phyloP scores from a whole-genome alignment of 805 yeast species.

The Saccharomycopsis sp. region DNA sequence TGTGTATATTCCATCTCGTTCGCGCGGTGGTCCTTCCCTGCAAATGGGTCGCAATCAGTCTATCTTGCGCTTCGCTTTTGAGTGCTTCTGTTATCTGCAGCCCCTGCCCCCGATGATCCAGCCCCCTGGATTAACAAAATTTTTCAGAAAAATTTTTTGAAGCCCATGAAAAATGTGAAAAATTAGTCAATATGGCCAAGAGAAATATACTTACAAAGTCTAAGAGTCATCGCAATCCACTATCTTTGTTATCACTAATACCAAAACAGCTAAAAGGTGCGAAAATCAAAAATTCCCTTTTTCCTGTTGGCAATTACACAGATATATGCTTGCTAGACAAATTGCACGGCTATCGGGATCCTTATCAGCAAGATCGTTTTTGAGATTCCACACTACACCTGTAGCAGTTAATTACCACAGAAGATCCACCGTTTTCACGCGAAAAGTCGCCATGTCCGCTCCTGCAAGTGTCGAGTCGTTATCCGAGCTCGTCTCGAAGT shows the following conservation, averaged over 20 bases:
- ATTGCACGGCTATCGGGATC: not conserved
- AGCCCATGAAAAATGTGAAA: not conserved
- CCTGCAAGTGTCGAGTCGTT: conserved; percentile 4
- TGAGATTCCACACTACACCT: not conserved
- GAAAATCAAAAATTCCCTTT: too few species aligned
- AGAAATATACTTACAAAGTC: not conserved
- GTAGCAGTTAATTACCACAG: too few species aligned
- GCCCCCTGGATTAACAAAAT: not conserved
- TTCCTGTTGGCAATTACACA: too few species aligned
- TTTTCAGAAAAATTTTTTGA: not conserved
- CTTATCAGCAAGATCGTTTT: not conserved
- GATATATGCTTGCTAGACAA: not conserved
- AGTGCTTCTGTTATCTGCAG: too few species aligned
- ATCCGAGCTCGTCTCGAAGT: conserved; percentile 5
- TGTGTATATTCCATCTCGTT: too few species aligned
- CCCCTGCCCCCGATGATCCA: not conserved
- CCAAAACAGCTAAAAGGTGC: too few species aligned
- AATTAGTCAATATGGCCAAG: not conserved
- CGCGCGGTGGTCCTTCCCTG: too few species aligned
- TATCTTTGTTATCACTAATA: not conserved
- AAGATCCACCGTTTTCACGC: not conserved
- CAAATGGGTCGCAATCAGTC: too few species aligned
- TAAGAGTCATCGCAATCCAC: not conserved
- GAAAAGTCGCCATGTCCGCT: not conserved
- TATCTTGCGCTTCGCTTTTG: too few species aligned